phyloP scores from a whole-genome alignment of 441 rosid genomes.

The Gossypium schwendimanii region DNA sequence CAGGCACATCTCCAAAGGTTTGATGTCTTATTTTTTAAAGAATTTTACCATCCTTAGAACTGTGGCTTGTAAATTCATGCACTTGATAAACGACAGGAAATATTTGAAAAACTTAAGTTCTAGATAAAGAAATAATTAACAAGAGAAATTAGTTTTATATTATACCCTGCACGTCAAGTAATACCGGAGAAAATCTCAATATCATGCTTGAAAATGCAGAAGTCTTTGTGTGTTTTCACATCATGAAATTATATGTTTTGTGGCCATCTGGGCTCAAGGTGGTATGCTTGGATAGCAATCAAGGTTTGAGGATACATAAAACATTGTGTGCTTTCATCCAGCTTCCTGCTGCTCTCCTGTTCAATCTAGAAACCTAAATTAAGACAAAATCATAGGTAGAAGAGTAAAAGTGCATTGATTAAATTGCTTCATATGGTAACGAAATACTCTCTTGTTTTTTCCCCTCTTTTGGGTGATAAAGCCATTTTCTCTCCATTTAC shows the following conservation, averaged over 20 bases:
- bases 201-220: background rate
- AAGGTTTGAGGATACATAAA: background rate
- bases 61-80: background rate
- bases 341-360: background rate
- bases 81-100: background rate
- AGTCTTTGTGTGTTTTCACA: background rate
- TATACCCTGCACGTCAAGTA: background rate
- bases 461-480: too few species aligned
- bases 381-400: too few species aligned
- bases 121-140: background rate
- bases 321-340: background rate
- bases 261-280: too few species aligned
- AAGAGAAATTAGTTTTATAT: background rate
- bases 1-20: conserved; percentile 89
- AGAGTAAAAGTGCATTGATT: too few species aligned
- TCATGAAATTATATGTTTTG: background rate
- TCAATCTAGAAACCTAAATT: background rate
- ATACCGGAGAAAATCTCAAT: background rate
- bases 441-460: too few species aligned
- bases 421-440: too few species aligned
- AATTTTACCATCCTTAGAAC: background rate
- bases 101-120: background rate
- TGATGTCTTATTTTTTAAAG: conserved; percentile 16
- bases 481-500: too few species aligned
- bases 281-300: background rate